These are phyloP conservation scores for Lycium barbarum DNA, from an alignment of 257 asterid species.

Conservation along the genomic window DNA sequence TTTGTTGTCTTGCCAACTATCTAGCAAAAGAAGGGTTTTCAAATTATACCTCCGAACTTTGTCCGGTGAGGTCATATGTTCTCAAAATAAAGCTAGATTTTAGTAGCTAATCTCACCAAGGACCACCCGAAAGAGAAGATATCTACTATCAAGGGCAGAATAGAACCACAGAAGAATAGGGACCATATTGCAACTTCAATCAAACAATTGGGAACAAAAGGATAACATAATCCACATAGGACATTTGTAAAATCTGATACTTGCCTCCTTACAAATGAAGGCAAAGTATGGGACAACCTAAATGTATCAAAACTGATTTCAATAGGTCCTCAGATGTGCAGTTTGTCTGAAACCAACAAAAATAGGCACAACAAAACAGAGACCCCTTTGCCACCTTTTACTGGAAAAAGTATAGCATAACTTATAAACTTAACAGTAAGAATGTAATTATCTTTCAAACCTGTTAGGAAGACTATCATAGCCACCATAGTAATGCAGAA, in stretches of 20 bases:
- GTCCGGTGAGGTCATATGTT: slow-evolving; percentile 4
- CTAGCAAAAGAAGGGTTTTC: neutral
- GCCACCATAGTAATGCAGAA: slow-evolving; percentile 83
- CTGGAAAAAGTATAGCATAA: neutral
- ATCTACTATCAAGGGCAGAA: neutral
- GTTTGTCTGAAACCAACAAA: slow-evolving; percentile 16
- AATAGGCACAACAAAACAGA: neutral
- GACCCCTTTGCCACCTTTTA: slow-evolving; percentile 3
- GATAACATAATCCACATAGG: slow-evolving; percentile 1
- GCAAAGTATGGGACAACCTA: slow-evolving; percentile 7
- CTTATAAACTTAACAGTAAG: neutral
- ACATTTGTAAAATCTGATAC: neutral
- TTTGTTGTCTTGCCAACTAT: slow-evolving; percentile 6
- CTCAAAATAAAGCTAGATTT: slow-evolving; percentile 1
- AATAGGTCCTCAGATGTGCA: neutral
- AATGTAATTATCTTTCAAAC: slow-evolving; percentile 40
- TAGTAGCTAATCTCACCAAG: slow-evolving; percentile 22
- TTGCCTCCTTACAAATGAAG: neutral
- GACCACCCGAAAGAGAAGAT: neutral
- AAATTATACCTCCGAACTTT: slow-evolving; percentile 8
- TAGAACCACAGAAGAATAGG: slow-evolving; percentile 5
- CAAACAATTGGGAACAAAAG: slow-evolving; percentile 14
- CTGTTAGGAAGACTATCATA: slow-evolving; percentile 82
- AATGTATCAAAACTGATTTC: neutral
- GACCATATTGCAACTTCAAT: neutral